phyloP scores from a whole-genome alignment of 495 filamentous ascomycete genomes.

The Penicillium dipodomyicola region DNA sequence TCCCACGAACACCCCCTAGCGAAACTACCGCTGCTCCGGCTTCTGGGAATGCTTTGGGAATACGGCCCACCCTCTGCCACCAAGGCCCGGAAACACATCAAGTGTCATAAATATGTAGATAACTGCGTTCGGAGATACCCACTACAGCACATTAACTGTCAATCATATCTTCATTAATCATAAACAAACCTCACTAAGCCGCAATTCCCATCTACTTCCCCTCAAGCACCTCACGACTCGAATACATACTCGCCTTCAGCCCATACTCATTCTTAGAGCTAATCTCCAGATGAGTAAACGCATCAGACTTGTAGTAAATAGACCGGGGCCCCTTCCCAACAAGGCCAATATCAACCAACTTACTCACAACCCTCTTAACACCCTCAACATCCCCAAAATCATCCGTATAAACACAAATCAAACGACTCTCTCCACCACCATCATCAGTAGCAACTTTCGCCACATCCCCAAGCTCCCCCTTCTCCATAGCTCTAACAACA shows the following conservation, averaged over 20 bases:
- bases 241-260: slow-evolving; percentile 56
- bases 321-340: slow-evolving; percentile 44
- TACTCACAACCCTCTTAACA: slow-evolving; percentile 61
- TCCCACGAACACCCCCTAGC: not conserved
- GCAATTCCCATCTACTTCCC: slow-evolving; percentile 14
- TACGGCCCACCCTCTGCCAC: not conserved
- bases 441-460: slow-evolving; percentile 69
- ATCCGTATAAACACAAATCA: slow-evolving; percentile 75
- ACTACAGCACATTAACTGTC: slow-evolving; percentile 1
- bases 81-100: not conserved
- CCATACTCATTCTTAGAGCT: slow-evolving; percentile 64
- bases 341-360: slow-evolving; percentile 58
- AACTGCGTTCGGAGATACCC: slow-evolving; percentile 17
- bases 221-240: slow-evolving; percentile 41
- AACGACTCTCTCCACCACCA: slow-evolving; percentile 34
- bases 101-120: slow-evolving; percentile 3
- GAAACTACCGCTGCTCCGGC: not conserved
- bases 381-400: slow-evolving; percentile 69
- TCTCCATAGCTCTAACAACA: slow-evolving; percentile 60
- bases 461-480: slow-evolving; percentile 61
- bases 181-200: slow-evolving; percentile 12
- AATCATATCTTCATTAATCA: slow-evolving; percentile 11
- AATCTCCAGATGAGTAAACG: slow-evolving; percentile 70
- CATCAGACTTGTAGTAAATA: slow-evolving; percentile 83
- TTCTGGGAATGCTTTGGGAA: not conserved